These are phyloP conservation scores for Phytophthora sojae DNA, from an alignment of 352 stramenopile species.

Conservation along the genomic window DNA sequence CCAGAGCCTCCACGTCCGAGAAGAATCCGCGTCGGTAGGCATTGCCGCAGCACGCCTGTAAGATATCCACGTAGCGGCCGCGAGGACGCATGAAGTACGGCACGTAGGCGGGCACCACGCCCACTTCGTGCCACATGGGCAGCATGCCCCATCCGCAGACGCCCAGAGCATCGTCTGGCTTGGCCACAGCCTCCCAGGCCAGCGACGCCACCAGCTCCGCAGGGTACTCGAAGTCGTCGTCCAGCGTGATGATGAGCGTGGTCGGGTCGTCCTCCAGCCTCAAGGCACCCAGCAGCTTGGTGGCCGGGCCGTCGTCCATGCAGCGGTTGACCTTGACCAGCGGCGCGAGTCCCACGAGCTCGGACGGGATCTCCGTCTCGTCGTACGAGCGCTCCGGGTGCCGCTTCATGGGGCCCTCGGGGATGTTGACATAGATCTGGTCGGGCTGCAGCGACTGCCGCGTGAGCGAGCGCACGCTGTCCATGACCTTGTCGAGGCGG, in stretches of 20 bases:
- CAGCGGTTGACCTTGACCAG: conserved; percentile 77
- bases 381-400: conserved; percentile 81
- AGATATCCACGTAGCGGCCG: conserved; percentile 80
- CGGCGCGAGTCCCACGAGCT: conserved; percentile 53
- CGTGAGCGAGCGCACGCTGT: conserved; percentile 70
- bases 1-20: conserved; percentile 68
- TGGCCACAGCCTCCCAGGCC: conserved; percentile 69
- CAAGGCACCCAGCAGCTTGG: conserved; percentile 76
- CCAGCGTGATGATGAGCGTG: conserved; percentile 83
- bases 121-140: conserved; percentile 76
- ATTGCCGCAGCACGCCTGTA: conserved; percentile 75
- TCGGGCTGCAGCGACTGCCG: conserved; percentile 69
- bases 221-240: conserved; percentile 89
- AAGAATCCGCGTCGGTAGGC: conserved; percentile 85
- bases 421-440: conserved; percentile 86
- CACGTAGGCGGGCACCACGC: conserved; percentile 81
- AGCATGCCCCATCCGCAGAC: conserved; percentile 87
- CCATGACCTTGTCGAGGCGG: conserved; percentile 79
- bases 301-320: conserved; percentile 82
- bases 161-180: conserved; percentile 67
- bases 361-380: conserved; percentile 61
- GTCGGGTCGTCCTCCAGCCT: conserved; percentile 61
- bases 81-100: conserved; percentile 82
- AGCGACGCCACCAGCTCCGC: conserved; percentile 63
- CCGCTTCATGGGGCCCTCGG: conserved; percentile 75